Evolutionary conservation across 495 filamentous ascomycete genomes (phyloP).

Genomic region (Copromyces sp.): DNA sequence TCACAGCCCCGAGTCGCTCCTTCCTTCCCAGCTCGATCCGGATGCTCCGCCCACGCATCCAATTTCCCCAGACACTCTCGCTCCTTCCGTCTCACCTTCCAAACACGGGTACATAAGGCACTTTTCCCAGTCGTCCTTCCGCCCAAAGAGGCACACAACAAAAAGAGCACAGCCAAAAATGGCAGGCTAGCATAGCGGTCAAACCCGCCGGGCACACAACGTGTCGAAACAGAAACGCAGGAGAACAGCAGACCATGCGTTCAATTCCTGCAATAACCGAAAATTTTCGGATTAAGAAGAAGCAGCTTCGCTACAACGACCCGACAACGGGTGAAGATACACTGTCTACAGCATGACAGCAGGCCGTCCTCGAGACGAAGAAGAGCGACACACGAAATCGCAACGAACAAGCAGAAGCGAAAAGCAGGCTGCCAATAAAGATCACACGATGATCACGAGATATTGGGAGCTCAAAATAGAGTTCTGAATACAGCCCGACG

Average conservation of each 20-base stretch:
- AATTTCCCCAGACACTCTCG: not conserved
- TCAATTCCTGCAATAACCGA: not conserved
- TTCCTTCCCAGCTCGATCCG: not conserved
- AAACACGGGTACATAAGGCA: not conserved
- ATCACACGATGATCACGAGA: not conserved
- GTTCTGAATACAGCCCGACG: not conserved
- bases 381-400: not conserved
- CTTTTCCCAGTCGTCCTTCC: not conserved
- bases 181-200: not conserved
- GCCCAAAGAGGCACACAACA: not conserved
- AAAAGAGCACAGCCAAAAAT: not conserved
- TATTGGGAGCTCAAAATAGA: not conserved
- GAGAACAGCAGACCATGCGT: not conserved
- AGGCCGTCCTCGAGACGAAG: not conserved
- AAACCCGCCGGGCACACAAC: not conserved
- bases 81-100: not conserved
- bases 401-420: not conserved
- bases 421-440: not conserved
- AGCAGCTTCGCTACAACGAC: not conserved
- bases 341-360: not conserved
- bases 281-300: not conserved
- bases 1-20: not conserved
- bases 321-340: not conserved
- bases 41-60: not conserved
- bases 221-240: not conserved